Conservation (phyloP, 2,329 filamentous ascomycete species). For the Colletotrichum lini region DNA sequence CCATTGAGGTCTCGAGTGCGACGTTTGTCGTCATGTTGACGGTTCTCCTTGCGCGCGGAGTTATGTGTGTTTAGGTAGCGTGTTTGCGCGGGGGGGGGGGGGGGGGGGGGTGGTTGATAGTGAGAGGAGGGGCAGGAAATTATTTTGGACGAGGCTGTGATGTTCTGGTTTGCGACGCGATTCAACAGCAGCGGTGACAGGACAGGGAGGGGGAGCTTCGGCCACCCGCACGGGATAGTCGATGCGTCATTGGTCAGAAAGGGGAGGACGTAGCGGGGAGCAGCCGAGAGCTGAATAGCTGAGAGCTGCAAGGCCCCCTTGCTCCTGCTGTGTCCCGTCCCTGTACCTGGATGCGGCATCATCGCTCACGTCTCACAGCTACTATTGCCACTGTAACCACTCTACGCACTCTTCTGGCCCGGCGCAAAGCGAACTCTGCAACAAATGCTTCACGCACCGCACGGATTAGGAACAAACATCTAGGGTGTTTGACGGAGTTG, state of each 20-base stretch:
- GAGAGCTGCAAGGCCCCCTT: conserved; percentile 19
- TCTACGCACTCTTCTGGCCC: background rate
- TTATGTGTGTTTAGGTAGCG: no score
- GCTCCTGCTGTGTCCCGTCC: conserved; percentile 3
- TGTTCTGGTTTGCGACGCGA: conserved; percentile 8
- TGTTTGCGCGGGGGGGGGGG: background rate
- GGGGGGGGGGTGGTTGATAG: no score
- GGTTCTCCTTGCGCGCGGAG: background rate
- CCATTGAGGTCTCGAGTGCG: conserved; percentile 88
- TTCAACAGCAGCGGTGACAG: conserved; percentile 7
- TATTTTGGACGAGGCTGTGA: conserved; percentile 36
- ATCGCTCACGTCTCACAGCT: background rate
- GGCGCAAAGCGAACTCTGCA: conserved; percentile 9
- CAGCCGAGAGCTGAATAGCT: conserved; percentile 3
- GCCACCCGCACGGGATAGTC: conserved; percentile 4
- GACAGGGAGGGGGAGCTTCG: conserved; percentile 23
- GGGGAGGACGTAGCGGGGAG: background rate
- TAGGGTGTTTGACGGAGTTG: background rate
- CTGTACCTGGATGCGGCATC: background rate
- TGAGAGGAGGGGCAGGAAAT: conserved; percentile 20
- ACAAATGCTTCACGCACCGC: conserved; percentile 20
- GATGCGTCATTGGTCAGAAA: conserved; percentile 23
- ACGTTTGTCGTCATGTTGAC: conserved; percentile 81
- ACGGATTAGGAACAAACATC: background rate
- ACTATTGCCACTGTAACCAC: no score